phyloP scores from a whole-genome alignment of 75 land plant species.

The Cunninghamia lanceolata region DNA sequence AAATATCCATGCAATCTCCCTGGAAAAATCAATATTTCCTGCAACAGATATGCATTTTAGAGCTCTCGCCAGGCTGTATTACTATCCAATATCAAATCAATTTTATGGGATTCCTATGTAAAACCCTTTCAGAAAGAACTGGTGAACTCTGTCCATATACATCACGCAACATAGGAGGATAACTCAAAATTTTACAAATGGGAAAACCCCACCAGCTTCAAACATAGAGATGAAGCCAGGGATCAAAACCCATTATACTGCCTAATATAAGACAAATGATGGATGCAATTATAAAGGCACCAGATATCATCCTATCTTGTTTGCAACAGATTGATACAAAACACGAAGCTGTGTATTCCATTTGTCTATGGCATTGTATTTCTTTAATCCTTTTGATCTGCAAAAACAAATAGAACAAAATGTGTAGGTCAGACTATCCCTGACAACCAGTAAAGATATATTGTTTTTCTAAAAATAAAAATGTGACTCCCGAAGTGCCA shows the following conservation, averaged over 20 bases:
- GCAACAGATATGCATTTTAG: background rate
- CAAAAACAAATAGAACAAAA: slow-evolving; percentile 5
- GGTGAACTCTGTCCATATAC: background rate
- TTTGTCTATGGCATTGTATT: slow-evolving; percentile 89
- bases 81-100: background rate
- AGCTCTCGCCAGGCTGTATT: background rate
- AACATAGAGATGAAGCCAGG: background rate
- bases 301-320: slow-evolving; percentile 50
- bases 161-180: background rate
- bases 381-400: slow-evolving; percentile 95
- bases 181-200: slow-evolving; percentile 6
- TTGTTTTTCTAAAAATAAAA: background rate
- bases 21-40: background rate
- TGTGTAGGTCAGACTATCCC: background rate
- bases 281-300: background rate
- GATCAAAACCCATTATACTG: background rate
- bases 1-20: background rate
- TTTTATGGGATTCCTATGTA: background rate
- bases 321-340: slow-evolving; percentile 72
- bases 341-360: slow-evolving; percentile 94
- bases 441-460: background rate
- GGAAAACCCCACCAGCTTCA: background rate
- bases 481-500: background rate
- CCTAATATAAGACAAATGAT: background rate
- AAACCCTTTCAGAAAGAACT: background rate